A percentile compares a stretch with the other conserved stretches of the same genome.
phyloP scores from a whole-genome alignment of 2,329 filamentous ascomycete genomes.

The Leptoxyphium fumago region DNA sequence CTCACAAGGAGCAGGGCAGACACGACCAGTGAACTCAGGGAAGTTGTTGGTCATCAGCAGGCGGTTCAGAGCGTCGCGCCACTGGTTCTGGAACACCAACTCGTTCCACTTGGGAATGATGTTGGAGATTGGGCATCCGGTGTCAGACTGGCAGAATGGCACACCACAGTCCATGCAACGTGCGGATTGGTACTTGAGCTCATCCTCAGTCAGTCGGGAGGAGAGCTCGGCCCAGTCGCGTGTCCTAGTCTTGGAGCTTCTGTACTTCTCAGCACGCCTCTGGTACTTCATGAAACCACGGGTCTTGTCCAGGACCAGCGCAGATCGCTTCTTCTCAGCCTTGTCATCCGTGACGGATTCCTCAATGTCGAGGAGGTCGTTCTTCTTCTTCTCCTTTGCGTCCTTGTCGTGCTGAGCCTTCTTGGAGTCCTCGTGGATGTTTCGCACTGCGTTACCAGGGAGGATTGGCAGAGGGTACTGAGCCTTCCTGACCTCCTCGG shows the following conservation, averaged over 20 bases:
- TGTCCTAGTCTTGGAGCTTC: constrained; percentile 64
- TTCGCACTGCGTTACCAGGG: constrained; percentile 46
- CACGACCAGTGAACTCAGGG: constrained; percentile 92
- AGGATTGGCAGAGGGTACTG: constrained; percentile 70
- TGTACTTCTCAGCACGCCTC: constrained; percentile 85
- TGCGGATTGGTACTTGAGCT: constrained; percentile 90
- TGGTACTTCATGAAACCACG: constrained; percentile 96
- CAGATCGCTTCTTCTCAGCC: constrained; percentile 77
- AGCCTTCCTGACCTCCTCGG: constrained; percentile 68
- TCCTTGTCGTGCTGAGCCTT: constrained; percentile 46
- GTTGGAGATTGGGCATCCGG: constrained; percentile 89
- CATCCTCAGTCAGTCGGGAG: constrained; percentile 75
- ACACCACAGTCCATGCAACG: constrained; percentile 99
- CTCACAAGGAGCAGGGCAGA: constrained; percentile 92
- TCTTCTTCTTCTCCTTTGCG: constrained; percentile 51
- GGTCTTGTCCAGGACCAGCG: constrained; percentile 92
- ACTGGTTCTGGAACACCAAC: constrained; percentile 56
- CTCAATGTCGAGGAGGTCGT: constrained; percentile 64
- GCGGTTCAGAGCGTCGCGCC: constrained; percentile 82
- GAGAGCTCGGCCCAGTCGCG: constrained; percentile 92
- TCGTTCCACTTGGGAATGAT: constrained; percentile 98
- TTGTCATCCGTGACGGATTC: constrained; percentile 75
- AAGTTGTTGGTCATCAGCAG: constrained; percentile 97
- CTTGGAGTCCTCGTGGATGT: constrained; percentile 37
- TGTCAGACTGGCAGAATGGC: constrained; percentile 93